Evolutionary conservation across 192 early-diverging fungal genomes (phyloP), one percentile per base, ranked within the genome.

Genomic region (Dissophora ornata): DNA sequence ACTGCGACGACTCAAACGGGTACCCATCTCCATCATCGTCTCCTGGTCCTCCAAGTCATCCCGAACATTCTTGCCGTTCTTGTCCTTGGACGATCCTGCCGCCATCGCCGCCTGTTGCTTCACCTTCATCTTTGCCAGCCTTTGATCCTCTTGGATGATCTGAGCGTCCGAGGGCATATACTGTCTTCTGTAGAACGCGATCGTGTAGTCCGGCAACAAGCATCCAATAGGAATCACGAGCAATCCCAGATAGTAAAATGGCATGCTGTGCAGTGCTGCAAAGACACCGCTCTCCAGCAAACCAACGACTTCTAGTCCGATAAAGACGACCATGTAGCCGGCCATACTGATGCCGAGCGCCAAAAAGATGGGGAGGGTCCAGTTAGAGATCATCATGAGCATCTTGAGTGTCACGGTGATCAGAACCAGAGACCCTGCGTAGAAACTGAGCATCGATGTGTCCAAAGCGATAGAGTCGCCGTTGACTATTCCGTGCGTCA

Each of bases 331-430:
- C 9, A 77, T 18, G 46, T 77, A 77, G 11, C 73, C 73, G 0
- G 16, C 52, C 73, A 77, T 77, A 34, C 57, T 62, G 52, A 77
- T 32, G 2, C 50, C 65, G 16, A 77, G 21, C 12, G 73, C 73
- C 38, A 62, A 44, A 30, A 61, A 46, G 36, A 77, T 67, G 2
- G 73, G 73, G 49, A 77, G 44, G 13, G 73, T 77, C 19, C 28
- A 77, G 47, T 67, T 64, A 3, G 73, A 67, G 53, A 77, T 77
- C 64, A 67, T 67, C 25, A 77, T 30, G 8, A 67, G 34, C 73
- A 77, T 77, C 65, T 77, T 77, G 58, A 77, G 73, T 8, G 73
- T 77, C 13, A 77, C 73, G 0, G 73, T 77, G 52, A 77, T 67
- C 22, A 77, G 59, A 11, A 77, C 73, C 46, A 77, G 32, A 0